Conservation (phyloP, 2,329 filamentous ascomycete species). For the Fusarium pseudocircinatum region DNA sequence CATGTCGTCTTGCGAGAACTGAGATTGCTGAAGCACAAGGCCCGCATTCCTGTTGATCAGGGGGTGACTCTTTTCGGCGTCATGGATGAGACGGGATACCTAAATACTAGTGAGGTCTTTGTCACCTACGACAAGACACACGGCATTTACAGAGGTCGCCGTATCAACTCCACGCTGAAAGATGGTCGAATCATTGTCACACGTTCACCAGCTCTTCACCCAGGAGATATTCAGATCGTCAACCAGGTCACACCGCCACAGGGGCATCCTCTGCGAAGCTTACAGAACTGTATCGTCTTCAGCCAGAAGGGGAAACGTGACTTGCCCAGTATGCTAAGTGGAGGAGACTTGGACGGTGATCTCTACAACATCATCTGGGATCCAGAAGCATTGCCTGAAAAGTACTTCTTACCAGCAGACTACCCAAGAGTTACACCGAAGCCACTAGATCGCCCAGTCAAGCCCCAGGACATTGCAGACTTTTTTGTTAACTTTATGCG, state of each 20-base stretch:
- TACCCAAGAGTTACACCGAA: slow-evolving; percentile 69
- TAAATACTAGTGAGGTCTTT: slow-evolving; percentile 75
- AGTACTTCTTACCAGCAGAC: slow-evolving; percentile 68
- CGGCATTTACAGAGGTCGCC: slow-evolving; percentile 31
- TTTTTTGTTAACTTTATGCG: slow-evolving; percentile 86
- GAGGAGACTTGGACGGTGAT: slow-evolving; percentile 87
- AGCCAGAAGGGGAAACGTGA: slow-evolving; percentile 76
- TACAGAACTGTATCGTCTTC: slow-evolving; percentile 82
- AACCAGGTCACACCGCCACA: slow-evolving; percentile 68
- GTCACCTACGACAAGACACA: slow-evolving; percentile 62
- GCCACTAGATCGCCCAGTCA: slow-evolving; percentile 70
- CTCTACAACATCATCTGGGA: slow-evolving; percentile 85
- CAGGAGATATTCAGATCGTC: slow-evolving; percentile 79
- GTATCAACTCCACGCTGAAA: slow-evolving; percentile 45
- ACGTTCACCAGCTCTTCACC: slow-evolving; percentile 82
- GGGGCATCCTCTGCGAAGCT: slow-evolving; percentile 66
- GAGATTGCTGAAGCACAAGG: slow-evolving; percentile 79
- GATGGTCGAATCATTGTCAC: slow-evolving; percentile 70
- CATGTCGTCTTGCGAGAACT: slow-evolving; percentile 75
- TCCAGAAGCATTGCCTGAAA: slow-evolving; percentile 53
- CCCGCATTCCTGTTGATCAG: slow-evolving; percentile 74
- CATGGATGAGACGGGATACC: slow-evolving; percentile 80
- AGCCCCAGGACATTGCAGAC: slow-evolving; percentile 73
- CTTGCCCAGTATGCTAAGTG: slow-evolving; percentile 79
- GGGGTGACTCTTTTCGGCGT: slow-evolving; percentile 84